Evolutionary conservation across 2,329 filamentous ascomycete genomes (phyloP).

Genomic region (Colletotrichum phormii): DNA sequence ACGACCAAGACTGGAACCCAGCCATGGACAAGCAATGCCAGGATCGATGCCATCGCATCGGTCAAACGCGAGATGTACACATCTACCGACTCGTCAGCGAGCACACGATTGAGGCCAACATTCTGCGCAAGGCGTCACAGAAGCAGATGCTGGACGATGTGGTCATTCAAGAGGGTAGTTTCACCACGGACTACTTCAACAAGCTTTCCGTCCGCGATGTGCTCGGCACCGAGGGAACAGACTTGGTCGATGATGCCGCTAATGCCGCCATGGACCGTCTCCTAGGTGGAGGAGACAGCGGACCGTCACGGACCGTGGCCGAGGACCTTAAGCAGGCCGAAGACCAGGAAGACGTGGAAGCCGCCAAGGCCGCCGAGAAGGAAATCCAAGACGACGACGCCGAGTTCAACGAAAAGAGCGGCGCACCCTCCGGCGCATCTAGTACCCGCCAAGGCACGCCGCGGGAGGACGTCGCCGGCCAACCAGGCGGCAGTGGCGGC

Average conservation of each 20-base stretch:
- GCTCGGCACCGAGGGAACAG: constrained; percentile 66
- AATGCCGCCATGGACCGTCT: constrained; percentile 89
- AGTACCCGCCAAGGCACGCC: constrained; percentile 65
- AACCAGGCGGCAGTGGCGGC: constrained; percentile 40
- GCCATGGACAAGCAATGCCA: constrained; percentile 99
- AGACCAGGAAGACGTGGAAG: constrained; percentile 90
- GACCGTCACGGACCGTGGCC: constrained; percentile 71
- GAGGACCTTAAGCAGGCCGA: constrained; percentile 89
- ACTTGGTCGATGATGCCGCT: constrained; percentile 73
- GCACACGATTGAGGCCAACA: constrained; percentile 97
- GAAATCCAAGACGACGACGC: constrained; percentile 89
- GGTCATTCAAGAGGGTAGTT: constrained; percentile 97
- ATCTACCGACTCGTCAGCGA: constrained; percentile 96
- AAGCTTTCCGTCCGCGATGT: constrained; percentile 80
- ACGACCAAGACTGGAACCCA: constrained; percentile 99
- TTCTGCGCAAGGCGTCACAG: constrained; percentile 94
- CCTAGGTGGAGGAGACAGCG: constrained; percentile 73
- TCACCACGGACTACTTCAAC: constrained; percentile 96
- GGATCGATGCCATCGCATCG: constrained; percentile 95
- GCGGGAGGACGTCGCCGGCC: constrained; percentile 50
- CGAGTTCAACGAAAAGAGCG: constrained; percentile 79
- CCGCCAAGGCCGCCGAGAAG: constrained; percentile 87
- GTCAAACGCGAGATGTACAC: constrained; percentile 96
- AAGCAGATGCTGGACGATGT: constrained; percentile 98
- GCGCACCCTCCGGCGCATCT: constrained; percentile 59